phyloP scores from a whole-genome alignment of 2,329 filamentous ascomycete species.

The Karstenula rhodostoma region DNA sequence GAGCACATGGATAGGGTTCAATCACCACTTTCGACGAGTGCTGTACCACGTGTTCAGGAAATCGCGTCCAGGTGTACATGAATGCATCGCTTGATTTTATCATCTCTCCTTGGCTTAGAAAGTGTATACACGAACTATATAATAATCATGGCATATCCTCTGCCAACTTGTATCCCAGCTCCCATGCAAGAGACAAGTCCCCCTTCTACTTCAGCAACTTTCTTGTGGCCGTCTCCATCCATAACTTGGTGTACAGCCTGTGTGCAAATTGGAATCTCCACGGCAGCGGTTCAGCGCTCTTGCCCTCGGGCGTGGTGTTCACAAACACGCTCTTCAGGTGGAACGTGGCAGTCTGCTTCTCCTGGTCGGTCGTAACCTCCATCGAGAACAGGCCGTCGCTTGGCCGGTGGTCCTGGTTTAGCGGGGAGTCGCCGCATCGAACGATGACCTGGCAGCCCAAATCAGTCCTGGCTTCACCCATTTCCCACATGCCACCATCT shows the following conservation, averaged over 20 bases:
- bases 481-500: background rate
- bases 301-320: conserved; percentile 48
- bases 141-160: no score
- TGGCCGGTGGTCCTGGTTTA: conserved; percentile 37
- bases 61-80: no score
- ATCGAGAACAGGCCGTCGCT: conserved; percentile 50
- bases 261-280: conserved; percentile 43
- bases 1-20: background rate
- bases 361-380: conserved; percentile 49
- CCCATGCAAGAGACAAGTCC: background rate
- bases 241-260: conserved; percentile 50
- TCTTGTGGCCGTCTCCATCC: conserved; percentile 52
- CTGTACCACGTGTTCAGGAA: no score
- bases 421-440: conserved; percentile 49
- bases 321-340: conserved; percentile 52
- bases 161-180: no score
- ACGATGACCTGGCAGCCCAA: conserved; percentile 42
- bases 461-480: conserved; percentile 18
- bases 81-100: no score
- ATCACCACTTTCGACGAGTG: background rate
- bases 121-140: no score
- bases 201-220: conserved; percentile 43
- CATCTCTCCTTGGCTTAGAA: no score
- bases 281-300: conserved; percentile 36
- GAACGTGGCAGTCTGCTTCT: conserved; percentile 47